Conservation (phyloP, 1,139 yeast genomes). For the Pneumocystis carinii region DNA sequence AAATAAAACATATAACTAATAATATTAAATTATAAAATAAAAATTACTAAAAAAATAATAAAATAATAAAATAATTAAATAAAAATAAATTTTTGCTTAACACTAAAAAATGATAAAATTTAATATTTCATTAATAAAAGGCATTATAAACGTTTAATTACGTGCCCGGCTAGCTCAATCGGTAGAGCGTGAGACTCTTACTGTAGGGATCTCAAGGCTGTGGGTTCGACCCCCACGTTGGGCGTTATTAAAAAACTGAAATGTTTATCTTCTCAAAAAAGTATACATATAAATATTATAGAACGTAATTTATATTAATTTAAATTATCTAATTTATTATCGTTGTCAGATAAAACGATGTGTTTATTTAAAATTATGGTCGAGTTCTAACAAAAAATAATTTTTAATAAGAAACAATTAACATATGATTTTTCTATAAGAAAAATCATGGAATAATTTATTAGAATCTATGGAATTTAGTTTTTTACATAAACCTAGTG, state of each 20-base stretch:
- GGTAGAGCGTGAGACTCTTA: slow-evolving; percentile 1
- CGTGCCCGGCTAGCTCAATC: not conserved
- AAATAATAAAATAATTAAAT: no score
- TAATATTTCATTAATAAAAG: not conserved
- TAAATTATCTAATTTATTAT: no score
- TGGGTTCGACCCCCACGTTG: slow-evolving; percentile 1
- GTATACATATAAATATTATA: no score
- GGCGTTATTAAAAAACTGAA: not conserved
- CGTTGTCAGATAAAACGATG: no score
- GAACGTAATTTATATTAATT: no score
- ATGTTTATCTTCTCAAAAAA: no score
- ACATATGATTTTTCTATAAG: not conserved
- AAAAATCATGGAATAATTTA: not conserved
- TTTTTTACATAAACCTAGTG: not conserved
- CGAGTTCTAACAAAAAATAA: not conserved
- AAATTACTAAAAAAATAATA: no score
- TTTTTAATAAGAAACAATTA: not conserved
- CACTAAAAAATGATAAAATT: not conserved
- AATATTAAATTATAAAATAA: no score
- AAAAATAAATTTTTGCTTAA: not conserved
- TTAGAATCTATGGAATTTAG: not conserved
- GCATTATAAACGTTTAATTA: not conserved
- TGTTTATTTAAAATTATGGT: no score
- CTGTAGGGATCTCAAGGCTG: not conserved
- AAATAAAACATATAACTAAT: no score